Evolutionary conservation across 2,329 filamentous ascomycete genomes (phyloP).

Genomic region (Samsoniella hepiali): DNA sequence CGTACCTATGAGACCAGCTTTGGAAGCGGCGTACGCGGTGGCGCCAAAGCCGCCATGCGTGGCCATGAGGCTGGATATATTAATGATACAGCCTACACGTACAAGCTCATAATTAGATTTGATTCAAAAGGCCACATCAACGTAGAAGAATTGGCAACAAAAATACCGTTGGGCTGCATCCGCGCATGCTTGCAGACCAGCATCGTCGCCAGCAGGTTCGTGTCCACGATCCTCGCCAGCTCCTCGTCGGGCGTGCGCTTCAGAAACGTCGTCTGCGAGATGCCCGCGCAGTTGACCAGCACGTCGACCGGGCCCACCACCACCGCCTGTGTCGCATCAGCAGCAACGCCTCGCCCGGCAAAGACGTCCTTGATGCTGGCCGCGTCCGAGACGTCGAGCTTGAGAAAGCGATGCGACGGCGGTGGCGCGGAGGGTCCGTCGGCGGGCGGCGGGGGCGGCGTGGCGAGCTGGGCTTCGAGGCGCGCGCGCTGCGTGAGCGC

Average conservation of each 20-base stretch:
- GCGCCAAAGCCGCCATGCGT: conserved; percentile 66
- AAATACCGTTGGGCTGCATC: conserved; percentile 32
- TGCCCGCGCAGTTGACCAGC: conserved; percentile 77
- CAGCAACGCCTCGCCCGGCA: not conserved
- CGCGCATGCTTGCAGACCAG: conserved; percentile 53
- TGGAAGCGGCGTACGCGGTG: conserved; percentile 72
- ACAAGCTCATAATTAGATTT: too few species aligned
- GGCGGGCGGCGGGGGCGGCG: conserved; percentile 21
- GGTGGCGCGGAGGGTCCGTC: conserved; percentile 19
- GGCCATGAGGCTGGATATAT: conserved; percentile 74
- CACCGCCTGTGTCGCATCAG: not conserved
- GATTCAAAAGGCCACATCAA: too few species aligned
- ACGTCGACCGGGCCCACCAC: conserved; percentile 46
- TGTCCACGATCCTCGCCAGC: conserved; percentile 59
- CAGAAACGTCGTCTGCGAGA: conserved; percentile 65
- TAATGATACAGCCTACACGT: conserved; percentile 66
- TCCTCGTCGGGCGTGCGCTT: conserved; percentile 47
- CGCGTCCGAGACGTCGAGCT: conserved; percentile 31
- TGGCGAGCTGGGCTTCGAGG: conserved; percentile 32
- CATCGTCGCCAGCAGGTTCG: conserved; percentile 68
- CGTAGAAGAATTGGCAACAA: too few species aligned
- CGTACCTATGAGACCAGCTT: conserved; percentile 72
- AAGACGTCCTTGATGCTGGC: conserved; percentile 33
- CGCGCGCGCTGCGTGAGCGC: conserved; percentile 43
- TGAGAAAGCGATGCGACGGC: conserved; percentile 33